Conservation (phyloP, 108 stramenopile species). For the Parietichytrium sp. region DNA sequence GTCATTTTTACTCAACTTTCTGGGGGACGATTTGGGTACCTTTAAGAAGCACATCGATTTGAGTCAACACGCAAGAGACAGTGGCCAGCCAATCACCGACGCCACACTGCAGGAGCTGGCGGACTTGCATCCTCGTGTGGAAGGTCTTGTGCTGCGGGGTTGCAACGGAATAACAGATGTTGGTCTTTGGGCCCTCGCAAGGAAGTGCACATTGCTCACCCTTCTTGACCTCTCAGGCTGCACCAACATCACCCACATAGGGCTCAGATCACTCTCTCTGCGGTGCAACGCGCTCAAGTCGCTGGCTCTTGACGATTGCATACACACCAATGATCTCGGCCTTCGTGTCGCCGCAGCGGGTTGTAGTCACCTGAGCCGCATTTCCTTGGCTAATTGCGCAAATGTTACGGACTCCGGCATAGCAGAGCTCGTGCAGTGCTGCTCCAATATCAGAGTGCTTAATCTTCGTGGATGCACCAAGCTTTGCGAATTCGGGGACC, state of each 20-base stretch:
- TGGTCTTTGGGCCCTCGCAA: constrained; percentile 22
- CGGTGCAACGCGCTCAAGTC: background rate
- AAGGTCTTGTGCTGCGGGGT: background rate
- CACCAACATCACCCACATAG: constrained; percentile 24
- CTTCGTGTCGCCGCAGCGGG: constrained; percentile 16
- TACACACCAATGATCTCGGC: background rate
- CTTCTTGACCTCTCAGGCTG: background rate
- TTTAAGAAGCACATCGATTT: constrained; percentile 5
- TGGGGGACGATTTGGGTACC: background rate
- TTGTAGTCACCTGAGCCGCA: background rate
- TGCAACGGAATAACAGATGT: constrained; percentile 38
- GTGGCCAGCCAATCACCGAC: constrained; percentile 15
- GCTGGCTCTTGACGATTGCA: background rate
- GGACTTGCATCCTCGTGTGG: background rate
- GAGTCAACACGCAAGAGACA: background rate
- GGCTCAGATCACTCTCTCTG: background rate
- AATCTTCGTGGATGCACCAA: background rate
- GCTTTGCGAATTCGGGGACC: constrained; percentile 20
- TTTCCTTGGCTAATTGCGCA: background rate
- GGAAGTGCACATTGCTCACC: background rate
- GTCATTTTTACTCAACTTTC: background rate
- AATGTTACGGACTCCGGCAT: background rate
- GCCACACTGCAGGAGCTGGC: constrained; percentile 9
- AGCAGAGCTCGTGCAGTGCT: constrained; percentile 21
- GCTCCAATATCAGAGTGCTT: background rate